Percentiles rank a stretch among this genome's conserved stretches.
phyloP scores from a whole-genome alignment of 2,329 filamentous ascomycete species.

The Aureobasidium mangrovei region DNA sequence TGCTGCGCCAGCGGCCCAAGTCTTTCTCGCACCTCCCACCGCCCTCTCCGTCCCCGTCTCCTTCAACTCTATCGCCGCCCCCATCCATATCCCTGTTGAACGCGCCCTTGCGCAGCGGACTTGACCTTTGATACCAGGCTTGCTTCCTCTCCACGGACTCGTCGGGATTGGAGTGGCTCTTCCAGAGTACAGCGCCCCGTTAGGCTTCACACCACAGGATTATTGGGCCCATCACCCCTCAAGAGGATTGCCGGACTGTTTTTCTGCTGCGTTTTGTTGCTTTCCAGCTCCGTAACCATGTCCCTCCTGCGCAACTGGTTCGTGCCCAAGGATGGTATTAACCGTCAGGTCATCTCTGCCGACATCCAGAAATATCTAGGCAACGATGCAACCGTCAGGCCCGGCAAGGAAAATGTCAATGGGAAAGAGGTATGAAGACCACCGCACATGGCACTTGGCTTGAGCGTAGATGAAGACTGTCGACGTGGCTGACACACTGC shows the following conservation, averaged over 20 bases:
- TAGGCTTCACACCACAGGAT: not conserved
- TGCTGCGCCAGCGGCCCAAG: conserved; percentile 1
- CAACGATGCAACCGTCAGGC: conserved; percentile 42
- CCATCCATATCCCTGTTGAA: not conserved
- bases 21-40: not conserved
- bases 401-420: conserved; percentile 38
- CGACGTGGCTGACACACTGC: conserved; percentile 15
- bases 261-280: not conserved
- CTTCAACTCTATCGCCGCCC: not conserved
- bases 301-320: conserved; percentile 40
- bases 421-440: conserved; percentile 14
- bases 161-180: conserved; percentile 3
- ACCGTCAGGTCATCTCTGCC: conserved; percentile 43
- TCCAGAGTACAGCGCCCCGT: not conserved
- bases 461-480: conserved; percentile 1
- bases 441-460: conserved; percentile 15
- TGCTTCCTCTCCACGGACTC: not conserved
- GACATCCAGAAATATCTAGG: conserved; percentile 45
- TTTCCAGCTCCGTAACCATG: conserved; percentile 18
- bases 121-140: not conserved
- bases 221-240: not conserved
- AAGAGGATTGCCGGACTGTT: not conserved
- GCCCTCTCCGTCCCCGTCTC: no score
- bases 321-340: conserved; percentile 41
- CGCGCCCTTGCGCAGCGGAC: conserved; percentile 1